Conservation (phyloP, 257 asterid species). For the Jasminum sambac region DNA sequence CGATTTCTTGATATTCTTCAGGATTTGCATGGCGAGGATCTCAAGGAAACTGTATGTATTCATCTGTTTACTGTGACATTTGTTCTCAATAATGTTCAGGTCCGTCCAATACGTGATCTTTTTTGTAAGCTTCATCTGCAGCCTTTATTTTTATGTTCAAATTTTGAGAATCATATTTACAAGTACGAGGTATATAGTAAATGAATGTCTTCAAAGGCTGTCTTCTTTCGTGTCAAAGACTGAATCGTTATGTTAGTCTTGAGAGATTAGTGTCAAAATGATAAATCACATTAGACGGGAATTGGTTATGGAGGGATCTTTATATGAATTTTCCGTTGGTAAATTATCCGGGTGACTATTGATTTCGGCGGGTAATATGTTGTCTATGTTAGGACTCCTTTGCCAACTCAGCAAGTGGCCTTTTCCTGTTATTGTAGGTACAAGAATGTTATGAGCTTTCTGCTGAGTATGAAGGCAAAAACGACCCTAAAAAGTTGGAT, state of each 20-base stretch:
- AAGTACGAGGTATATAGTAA: too few relatives aligned
- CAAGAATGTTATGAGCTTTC: conserved; percentile 68
- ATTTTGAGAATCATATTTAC: neutral
- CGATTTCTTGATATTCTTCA: conserved; percentile 64
- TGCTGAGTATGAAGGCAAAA: conserved; percentile 59
- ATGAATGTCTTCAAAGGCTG: neutral
- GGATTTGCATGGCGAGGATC: conserved; percentile 62
- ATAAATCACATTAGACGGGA: too few relatives aligned
- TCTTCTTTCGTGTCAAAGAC: conserved; percentile 14
- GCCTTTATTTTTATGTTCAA: neutral
- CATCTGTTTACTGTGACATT: neutral
- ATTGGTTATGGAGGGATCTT: neutral
- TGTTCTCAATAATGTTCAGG: neutral
- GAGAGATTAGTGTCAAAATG: too few relatives aligned
- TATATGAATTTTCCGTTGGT: neutral
- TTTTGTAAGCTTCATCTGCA: neutral
- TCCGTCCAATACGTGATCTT: neutral
- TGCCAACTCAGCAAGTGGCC: neutral
- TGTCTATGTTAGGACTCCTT: neutral
- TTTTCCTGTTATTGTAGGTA: conserved; percentile 33
- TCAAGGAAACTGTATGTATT: conserved; percentile 48
- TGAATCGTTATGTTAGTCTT: conserved; percentile 7
- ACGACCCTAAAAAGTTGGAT: conserved; percentile 50
- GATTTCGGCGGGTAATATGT: neutral
- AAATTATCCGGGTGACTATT: neutral